Percentiles rank a stretch among this genome's conserved stretches.
phyloP scores from a whole-genome alignment of 202 grass and related monocot species.

The Digitaria exilis region DNA sequence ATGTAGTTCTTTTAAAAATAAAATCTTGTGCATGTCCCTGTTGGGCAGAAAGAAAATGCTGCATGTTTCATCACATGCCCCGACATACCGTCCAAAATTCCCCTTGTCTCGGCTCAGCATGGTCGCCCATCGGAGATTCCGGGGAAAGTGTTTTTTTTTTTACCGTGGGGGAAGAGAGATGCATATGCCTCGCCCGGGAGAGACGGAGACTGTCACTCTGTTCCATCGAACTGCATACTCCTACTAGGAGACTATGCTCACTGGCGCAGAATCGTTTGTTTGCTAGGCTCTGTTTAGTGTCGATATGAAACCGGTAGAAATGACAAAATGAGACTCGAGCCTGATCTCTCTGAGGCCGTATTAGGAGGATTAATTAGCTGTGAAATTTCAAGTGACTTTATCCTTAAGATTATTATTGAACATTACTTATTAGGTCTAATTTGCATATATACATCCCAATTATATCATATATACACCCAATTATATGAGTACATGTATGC shows the following conservation, averaged over 20 bases:
- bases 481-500: too few species aligned
- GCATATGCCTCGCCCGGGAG: neutral
- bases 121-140: slow-evolving; percentile 34
- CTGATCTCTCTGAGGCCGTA: neutral
- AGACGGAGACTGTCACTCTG: slow-evolving; percentile 7
- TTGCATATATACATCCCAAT: neutral
- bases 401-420: neutral
- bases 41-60: neutral
- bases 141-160: slow-evolving; percentile 28
- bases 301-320: neutral
- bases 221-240: neutral
- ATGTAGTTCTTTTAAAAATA: too few species aligned
- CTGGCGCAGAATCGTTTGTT: neutral
- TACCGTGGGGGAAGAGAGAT: too few species aligned
- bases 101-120: slow-evolving; percentile 1
- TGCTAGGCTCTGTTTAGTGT: neutral
- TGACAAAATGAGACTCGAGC: neutral
- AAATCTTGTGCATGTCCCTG: neutral
- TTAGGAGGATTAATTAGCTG: neutral
- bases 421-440: neutral
- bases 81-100: slow-evolving; percentile 55
- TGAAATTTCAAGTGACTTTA: neutral
- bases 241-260: neutral
- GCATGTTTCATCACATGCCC: slow-evolving; percentile 34
- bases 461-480: too few species aligned